Percentiles rank a stretch among this genome's conserved stretches.
Evolutionary conservation across 352 stramenopile species (phyloP).

Genomic region (Pythium folliculosum): DNA sequence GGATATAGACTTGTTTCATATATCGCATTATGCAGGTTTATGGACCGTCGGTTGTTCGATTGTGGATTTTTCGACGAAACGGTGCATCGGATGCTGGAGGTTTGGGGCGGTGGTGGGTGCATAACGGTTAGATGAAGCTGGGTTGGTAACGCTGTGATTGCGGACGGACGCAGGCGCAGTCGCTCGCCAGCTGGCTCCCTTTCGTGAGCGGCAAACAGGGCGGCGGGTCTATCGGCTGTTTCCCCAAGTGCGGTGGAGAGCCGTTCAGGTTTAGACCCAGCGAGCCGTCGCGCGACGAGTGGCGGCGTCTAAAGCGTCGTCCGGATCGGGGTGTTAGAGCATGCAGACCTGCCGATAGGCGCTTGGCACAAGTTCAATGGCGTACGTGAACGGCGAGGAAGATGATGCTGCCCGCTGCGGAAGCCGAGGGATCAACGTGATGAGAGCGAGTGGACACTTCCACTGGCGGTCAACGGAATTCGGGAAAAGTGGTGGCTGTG

Average conservation of each 20-base stretch:
- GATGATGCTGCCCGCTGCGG: conserved; percentile 3
- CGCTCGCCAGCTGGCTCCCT: conserved; percentile 10
- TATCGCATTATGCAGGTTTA: too few relatives aligned
- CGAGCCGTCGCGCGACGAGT: too few relatives aligned
- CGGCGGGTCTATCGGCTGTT: too few relatives aligned
- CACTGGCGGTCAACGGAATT: conserved; percentile 17
- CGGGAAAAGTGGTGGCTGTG: conserved; percentile 16
- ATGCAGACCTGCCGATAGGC: neutral
- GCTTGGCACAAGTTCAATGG: neutral
- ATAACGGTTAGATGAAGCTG: neutral
- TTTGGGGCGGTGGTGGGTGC: neutral
- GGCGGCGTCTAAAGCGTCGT: neutral
- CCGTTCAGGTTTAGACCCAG: neutral
- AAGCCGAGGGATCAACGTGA: neutral
- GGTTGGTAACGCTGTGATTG: conserved; percentile 17
- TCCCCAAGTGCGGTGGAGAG: too few relatives aligned
- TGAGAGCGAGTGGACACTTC: conserved; percentile 23
- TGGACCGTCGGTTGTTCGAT: too few relatives aligned
- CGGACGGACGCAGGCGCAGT: conserved; percentile 1
- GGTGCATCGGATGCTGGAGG: neutral
- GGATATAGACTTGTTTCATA: conserved; percentile 1
- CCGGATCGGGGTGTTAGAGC: too few relatives aligned
- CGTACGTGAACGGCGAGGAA: neutral
- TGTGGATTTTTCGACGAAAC: neutral
- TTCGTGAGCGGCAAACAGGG: too few relatives aligned